Conservation (phyloP, 495 filamentous ascomycete species). For the Penicillium coprophilum region DNA sequence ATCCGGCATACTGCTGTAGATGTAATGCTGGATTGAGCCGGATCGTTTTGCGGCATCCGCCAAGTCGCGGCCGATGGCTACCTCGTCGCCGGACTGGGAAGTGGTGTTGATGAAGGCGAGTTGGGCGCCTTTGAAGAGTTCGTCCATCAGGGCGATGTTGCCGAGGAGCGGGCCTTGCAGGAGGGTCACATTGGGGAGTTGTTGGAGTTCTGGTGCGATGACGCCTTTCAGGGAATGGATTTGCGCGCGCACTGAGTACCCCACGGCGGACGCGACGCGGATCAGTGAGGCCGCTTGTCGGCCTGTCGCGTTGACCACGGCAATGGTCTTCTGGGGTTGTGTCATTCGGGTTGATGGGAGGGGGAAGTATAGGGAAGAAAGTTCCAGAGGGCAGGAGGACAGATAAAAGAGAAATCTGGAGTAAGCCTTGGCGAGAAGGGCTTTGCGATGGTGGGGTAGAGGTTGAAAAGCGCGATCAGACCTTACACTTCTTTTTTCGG, state of each 20-base stretch:
- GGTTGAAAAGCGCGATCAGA: slow-evolving; percentile 24
- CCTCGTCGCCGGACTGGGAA: slow-evolving; percentile 90
- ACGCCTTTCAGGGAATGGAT: slow-evolving; percentile 77
- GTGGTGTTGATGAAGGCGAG: slow-evolving; percentile 97
- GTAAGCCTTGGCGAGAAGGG: slow-evolving; percentile 33
- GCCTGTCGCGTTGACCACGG: slow-evolving; percentile 88
- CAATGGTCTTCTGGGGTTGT: slow-evolving; percentile 70
- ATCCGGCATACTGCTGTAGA: slow-evolving; percentile 97
- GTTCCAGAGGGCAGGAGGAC: slow-evolving; percentile 10
- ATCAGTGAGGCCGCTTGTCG: slow-evolving; percentile 93
- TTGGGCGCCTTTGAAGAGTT: slow-evolving; percentile 79
- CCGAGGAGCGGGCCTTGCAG: slow-evolving; percentile 80
- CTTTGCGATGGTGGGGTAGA: slow-evolving; percentile 33
- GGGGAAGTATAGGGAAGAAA: slow-evolving; percentile 2
- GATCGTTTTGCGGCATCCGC: slow-evolving; percentile 87
- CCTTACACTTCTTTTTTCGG: too few species aligned
- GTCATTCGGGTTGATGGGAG: slow-evolving; percentile 36
- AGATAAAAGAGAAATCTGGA: slow-evolving; percentile 28
- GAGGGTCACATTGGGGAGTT: slow-evolving; percentile 80
- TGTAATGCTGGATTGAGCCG: slow-evolving; percentile 77
- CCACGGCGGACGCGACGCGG: slow-evolving; percentile 86
- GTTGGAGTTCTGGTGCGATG: slow-evolving; percentile 77
- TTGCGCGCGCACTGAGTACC: slow-evolving; percentile 87
- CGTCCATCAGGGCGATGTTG: slow-evolving; percentile 62
- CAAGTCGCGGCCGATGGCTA: slow-evolving; percentile 78